These are phyloP conservation scores for Neurospora cerealis DNA, from an alignment of 495 filamentous ascomycete genomes.

Conservation along the genomic window DNA sequence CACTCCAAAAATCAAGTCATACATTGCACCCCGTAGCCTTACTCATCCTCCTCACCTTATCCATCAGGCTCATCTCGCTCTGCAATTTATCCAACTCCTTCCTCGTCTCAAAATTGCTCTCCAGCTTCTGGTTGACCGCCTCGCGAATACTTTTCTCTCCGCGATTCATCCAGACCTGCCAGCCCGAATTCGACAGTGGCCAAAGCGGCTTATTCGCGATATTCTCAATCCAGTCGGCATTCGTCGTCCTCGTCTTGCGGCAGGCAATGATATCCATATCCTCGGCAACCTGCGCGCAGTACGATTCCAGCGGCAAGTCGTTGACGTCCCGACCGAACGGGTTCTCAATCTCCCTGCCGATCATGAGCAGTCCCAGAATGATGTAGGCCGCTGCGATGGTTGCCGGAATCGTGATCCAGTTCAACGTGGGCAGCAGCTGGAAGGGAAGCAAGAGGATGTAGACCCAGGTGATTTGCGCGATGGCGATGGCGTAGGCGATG, in stretches of 20 bases:
- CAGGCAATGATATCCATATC: constrained; percentile 69
- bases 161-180: constrained; percentile 49
- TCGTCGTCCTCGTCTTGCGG: constrained; percentile 38
- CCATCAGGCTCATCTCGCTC: neutral
- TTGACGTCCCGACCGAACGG: constrained; percentile 84
- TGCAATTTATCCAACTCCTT: constrained; percentile 8
- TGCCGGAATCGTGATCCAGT: constrained; percentile 77
- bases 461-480: constrained; percentile 79
- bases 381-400: constrained; percentile 75
- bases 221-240: constrained; percentile 47
- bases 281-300: constrained; percentile 57
- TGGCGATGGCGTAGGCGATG: constrained; percentile 75
- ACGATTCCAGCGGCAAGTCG: constrained; percentile 70
- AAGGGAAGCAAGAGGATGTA: constrained; percentile 79
- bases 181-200: constrained; percentile 51
- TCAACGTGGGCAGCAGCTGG: constrained; percentile 54
- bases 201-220: constrained; percentile 56
- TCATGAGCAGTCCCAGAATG: constrained; percentile 79
- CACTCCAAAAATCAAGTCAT: neutral
- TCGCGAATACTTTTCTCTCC: constrained; percentile 38
- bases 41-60: neutral
- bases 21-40: neutral
- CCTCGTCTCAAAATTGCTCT: constrained; percentile 23
- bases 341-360: constrained; percentile 81
- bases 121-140: constrained; percentile 28